Conservation (phyloP, 2,329 filamentous ascomycete genomes). For the Fusarium goolgardi region DNA sequence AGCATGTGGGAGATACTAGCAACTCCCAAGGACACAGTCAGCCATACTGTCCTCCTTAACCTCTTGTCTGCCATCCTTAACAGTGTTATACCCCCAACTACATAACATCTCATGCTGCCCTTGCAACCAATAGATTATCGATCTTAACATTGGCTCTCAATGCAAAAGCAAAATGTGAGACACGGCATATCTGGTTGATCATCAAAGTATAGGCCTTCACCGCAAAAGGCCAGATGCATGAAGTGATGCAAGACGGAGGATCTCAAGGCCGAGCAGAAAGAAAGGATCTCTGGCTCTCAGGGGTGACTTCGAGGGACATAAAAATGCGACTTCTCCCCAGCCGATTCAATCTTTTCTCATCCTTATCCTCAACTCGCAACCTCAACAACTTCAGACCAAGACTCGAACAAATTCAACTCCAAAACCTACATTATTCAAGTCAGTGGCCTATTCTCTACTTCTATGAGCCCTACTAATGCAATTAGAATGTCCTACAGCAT, state of each 20-base stretch:
- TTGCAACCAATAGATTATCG: not conserved
- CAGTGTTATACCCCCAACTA: not conserved
- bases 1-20: no score
- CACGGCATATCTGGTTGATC: not conserved
- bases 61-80: no score
- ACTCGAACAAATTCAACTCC: not conserved
- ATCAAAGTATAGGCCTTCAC: not conserved
- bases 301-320: not conserved
- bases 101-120: not conserved
- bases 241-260: not conserved
- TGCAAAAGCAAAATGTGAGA: not conserved
- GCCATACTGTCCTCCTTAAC: no score
- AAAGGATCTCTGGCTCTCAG: not conserved
- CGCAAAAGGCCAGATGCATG: not conserved
- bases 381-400: not conserved
- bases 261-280: no score
- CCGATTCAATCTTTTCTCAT: fast-evolving
- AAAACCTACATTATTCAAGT: not conserved
- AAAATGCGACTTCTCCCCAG: not conserved
- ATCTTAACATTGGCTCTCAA: not conserved
- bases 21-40: no score
- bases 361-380: not conserved
- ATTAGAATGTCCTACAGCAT: slow-evolving; percentile 37
- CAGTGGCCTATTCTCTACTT: not conserved
- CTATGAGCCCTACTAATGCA: not conserved